Evolutionary conservation across 495 filamentous ascomycete genomes (phyloP), one percentile per base, ranked within the genome.

Genomic region (Parachaetomium inaequale): DNA sequence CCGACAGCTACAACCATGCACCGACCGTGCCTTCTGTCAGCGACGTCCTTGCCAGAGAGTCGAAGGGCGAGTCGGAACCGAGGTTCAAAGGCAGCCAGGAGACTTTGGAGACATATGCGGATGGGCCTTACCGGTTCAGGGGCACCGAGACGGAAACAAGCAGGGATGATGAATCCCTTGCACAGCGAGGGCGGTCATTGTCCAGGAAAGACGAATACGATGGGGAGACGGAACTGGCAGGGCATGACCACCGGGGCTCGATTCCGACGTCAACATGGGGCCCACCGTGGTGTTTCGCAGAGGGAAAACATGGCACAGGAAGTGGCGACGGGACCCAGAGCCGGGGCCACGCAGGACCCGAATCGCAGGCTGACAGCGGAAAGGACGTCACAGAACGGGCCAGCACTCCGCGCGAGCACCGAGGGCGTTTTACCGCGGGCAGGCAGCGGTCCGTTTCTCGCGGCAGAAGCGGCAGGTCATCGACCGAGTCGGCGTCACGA

Each of bases 11-110:
- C 28, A 63, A 64, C 25, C 17, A 28, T 8, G 61, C 38, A 4
- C 59, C 59, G 4, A 63, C 55, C 11, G 75, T 70, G 61, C 56
- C 65, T 17, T 67, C 68, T 8, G 53, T 66, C 21, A 70, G 70
- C 57, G 69, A 72, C 43, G 43, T 67, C 5, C 38, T 62, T 28
- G 59, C 63, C 28, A 47, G 61, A 46, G 70, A 63, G 32, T 49
- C 43, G 8, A 67, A 50, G 26, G 52, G 53, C 29, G 59, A 47
- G 17, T 55, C 55, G 2, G 28, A 54, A 21, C 21, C 50, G 0
- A 28, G 17, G 1, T 23, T 38, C 7, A 23, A 43, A 31, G 46
- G 25, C 15, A 63, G 53, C 42, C 51, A 38, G 1, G 53, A 55
- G 14, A 55, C 38, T 4, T 17, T 58, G 31, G 43, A 25, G 42